Conservation (phyloP, 192 early-diverging fungal species). For the Entrophospora sp. region DNA sequence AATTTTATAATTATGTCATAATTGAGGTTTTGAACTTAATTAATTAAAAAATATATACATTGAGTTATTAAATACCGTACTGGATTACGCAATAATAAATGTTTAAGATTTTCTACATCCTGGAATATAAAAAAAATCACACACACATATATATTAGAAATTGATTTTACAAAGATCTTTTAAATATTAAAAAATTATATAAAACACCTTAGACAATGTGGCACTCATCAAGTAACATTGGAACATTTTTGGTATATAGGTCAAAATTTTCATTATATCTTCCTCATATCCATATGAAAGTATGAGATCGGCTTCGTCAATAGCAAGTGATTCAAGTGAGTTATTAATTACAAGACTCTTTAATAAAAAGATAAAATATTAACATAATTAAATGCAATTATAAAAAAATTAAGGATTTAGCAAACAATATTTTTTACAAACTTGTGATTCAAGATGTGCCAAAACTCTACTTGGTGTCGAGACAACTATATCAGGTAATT, state of each 20-base stretch:
- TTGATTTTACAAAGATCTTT: background rate
- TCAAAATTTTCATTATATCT: conserved; percentile 71
- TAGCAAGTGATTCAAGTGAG: conserved; percentile 73
- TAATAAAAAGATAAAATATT: conserved; percentile 16
- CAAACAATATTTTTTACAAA: too few species aligned
- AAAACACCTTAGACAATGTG: conserved; percentile 61
- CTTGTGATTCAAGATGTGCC: conserved; percentile 58
- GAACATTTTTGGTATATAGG: conserved; percentile 74
- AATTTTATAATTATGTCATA: background rate
- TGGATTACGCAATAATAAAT: conserved; percentile 67
- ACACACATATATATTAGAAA: background rate
- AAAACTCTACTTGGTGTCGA: conserved; percentile 78
- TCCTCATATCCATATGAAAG: conserved; percentile 90
- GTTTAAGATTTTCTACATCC: conserved; percentile 81
- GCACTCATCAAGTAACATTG: conserved; percentile 93
- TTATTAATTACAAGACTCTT: conserved; percentile 42
- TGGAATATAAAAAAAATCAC: conserved; percentile 22
- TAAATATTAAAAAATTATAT: background rate
- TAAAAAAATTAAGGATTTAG: too few species aligned
- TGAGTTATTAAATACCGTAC: too few species aligned
- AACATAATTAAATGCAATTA: conserved; percentile 22
- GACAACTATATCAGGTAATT: conserved; percentile 81
- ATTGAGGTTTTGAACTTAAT: background rate
- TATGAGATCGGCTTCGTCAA: conserved; percentile 95
- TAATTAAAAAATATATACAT: background rate